Conservation (phyloP, 257 asterid species). For the Oldenlandia corymbosa region DNA sequence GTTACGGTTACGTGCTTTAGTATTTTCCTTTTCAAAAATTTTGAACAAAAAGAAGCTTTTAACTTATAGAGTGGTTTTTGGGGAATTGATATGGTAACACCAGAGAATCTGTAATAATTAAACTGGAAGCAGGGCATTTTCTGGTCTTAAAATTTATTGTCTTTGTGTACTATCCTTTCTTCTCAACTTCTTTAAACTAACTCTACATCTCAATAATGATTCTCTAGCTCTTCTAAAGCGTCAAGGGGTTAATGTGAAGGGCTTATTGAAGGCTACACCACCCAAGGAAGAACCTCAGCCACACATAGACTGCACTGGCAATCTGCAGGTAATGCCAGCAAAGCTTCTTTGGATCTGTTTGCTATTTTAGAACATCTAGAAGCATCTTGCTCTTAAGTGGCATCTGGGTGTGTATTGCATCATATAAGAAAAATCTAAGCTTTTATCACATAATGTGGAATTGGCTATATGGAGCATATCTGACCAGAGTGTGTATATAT, state of each 20-base stretch:
- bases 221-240: slow-evolving; percentile 86
- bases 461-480: too few species aligned
- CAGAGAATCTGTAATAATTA: background rate
- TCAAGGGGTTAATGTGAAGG: slow-evolving; percentile 92
- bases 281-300: slow-evolving; percentile 86
- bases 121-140: background rate
- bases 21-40: background rate
- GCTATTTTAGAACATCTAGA: background rate
- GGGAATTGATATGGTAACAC: background rate
- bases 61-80: background rate
- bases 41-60: background rate
- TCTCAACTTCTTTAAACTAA: slow-evolving; percentile 8
- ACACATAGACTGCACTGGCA: slow-evolving; percentile 85
- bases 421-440: too few species aligned
- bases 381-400: background rate
- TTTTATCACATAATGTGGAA: too few species aligned
- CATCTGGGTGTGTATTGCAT: background rate
- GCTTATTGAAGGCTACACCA: slow-evolving; percentile 83
- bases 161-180: slow-evolving; percentile 2
- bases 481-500: too few species aligned
- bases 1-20: too few species aligned
- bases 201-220: slow-evolving; percentile 15
- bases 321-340: slow-evolving; percentile 64
- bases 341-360: slow-evolving; percentile 7
- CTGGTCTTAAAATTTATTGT: background rate